Evolutionary conservation across 2,329 filamentous ascomycete genomes (phyloP).

Genomic region (Zopfia rhizophila): DNA sequence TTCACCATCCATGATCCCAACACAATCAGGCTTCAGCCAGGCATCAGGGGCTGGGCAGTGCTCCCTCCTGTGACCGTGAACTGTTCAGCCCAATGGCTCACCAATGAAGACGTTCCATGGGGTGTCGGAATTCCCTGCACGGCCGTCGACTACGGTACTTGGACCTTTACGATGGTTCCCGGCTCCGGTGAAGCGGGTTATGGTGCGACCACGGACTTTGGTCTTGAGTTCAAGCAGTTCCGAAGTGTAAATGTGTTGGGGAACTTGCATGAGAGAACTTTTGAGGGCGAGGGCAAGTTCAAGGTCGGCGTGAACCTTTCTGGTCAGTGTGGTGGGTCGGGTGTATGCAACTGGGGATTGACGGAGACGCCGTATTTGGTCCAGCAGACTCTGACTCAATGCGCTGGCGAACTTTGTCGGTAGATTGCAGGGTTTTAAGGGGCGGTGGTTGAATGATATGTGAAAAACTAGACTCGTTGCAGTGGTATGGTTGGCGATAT

Average conservation of each 20-base stretch:
- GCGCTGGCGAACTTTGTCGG: too few relatives aligned
- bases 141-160: conserved; percentile 5
- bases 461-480: too few relatives aligned
- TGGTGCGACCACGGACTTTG: conserved; percentile 13
- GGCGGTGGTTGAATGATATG: too few relatives aligned
- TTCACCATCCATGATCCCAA: conserved; percentile 16
- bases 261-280: conserved; percentile 4
- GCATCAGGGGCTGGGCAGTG: conserved; percentile 4
- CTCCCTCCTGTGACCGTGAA: conserved; percentile 5
- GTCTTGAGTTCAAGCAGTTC: conserved; percentile 16
- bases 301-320: conserved; percentile 15
- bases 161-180: conserved; percentile 7
- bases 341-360: conserved; percentile 17
- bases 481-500: too few relatives aligned
- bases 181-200: not conserved
- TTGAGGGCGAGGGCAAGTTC: conserved; percentile 14
- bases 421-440: too few relatives aligned
- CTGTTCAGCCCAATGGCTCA: conserved; percentile 8
- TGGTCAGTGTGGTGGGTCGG: conserved; percentile 21
- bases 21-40: conserved; percentile 6
- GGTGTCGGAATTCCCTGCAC: conserved; percentile 12
- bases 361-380: conserved; percentile 5
- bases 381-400: conserved; percentile 7
- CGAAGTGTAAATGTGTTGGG: conserved; percentile 4
- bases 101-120: conserved; percentile 1